Percentiles rank a stretch among this genome's conserved stretches.
Evolutionary conservation across 1,284 basidiomycete genomes (phyloP).

Genomic region (Trichosporon inkin): DNA sequence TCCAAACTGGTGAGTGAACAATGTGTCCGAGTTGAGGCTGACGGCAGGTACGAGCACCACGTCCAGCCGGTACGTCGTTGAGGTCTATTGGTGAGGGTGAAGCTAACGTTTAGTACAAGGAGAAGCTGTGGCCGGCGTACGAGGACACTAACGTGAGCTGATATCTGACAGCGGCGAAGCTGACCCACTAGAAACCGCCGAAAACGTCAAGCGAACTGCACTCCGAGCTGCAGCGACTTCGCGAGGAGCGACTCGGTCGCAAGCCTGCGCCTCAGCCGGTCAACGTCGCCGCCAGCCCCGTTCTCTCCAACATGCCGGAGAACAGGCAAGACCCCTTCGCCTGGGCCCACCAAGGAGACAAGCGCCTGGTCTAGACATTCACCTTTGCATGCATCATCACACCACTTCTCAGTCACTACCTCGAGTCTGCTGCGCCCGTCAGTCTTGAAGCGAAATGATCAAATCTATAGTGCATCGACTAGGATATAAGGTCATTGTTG

Average conservation of each 20-base stretch:
- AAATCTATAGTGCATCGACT: slow-evolving; percentile 9
- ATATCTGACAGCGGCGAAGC: background rate
- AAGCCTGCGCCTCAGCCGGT: background rate
- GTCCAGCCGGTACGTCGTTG: slow-evolving; percentile 22
- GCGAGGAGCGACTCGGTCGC: slow-evolving; percentile 27
- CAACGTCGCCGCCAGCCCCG: slow-evolving; percentile 3
- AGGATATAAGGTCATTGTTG: slow-evolving; percentile 13
- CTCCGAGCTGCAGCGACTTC: slow-evolving; percentile 35
- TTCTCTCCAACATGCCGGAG: background rate
- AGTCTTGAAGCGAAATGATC: background rate
- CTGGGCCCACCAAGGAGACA: slow-evolving; percentile 23
- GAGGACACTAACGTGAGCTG: slow-evolving; percentile 43
- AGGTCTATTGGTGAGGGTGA: too few species aligned
- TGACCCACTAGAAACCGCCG: slow-evolving; percentile 36
- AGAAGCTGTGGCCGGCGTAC: slow-evolving; percentile 44
- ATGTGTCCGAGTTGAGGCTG: background rate
- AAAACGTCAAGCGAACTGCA: slow-evolving; percentile 32
- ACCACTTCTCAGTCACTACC: background rate
- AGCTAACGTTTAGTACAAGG: slow-evolving; percentile 33
- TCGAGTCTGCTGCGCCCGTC: background rate
- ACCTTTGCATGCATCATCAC: slow-evolving; percentile 13
- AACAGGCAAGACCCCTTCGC: slow-evolving; percentile 7
- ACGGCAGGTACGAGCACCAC: slow-evolving; percentile 26
- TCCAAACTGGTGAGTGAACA: slow-evolving; percentile 67
- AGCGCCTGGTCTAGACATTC: slow-evolving; percentile 21